Conservation (phyloP, 495 filamentous ascomycete species). For the Xylaria venustula region DNA sequence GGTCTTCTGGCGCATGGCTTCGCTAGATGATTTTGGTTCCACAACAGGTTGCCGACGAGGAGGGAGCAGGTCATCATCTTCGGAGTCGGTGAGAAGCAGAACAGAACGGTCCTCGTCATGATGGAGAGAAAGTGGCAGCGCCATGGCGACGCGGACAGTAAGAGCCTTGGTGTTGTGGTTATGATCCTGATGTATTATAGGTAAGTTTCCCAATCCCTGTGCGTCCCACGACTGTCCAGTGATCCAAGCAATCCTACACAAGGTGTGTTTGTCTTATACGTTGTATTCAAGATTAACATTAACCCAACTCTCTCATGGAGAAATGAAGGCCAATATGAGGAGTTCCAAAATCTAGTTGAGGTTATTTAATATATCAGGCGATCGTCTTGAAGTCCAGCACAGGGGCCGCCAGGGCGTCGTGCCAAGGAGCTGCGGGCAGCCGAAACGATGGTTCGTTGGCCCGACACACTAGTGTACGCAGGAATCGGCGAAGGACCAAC, state of each 20-base stretch:
- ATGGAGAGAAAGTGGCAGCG: constrained; percentile 28
- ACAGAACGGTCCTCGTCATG: constrained; percentile 31
- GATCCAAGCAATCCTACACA: background rate
- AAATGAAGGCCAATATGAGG: background rate
- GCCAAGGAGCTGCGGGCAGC: constrained; percentile 20
- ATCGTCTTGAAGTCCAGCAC: background rate
- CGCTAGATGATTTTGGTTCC: constrained; percentile 15
- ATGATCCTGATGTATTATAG: background rate
- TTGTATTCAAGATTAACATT: background rate
- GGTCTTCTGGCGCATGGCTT: constrained; percentile 27
- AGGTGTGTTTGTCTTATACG: background rate
- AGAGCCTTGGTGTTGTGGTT: constrained; percentile 9
- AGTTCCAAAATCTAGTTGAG: too few species aligned
- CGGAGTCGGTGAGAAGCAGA: constrained; percentile 30
- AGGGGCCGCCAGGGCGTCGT: background rate
- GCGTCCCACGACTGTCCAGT: background rate
- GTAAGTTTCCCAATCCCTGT: background rate
- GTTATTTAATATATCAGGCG: background rate
- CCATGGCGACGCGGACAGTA: constrained; percentile 20
- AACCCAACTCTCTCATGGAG: background rate
- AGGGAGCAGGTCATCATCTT: constrained; percentile 31
- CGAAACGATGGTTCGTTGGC: constrained; percentile 20
- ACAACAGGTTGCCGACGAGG: constrained; percentile 13
- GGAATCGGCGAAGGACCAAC: constrained; percentile 13
- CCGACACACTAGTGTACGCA: constrained; percentile 8